A percentile compares a stretch with the other conserved stretches of the same genome.
Conservation (phyloP, 202 grass and related monocot species). For the Alloteropsis angusta region DNA sequence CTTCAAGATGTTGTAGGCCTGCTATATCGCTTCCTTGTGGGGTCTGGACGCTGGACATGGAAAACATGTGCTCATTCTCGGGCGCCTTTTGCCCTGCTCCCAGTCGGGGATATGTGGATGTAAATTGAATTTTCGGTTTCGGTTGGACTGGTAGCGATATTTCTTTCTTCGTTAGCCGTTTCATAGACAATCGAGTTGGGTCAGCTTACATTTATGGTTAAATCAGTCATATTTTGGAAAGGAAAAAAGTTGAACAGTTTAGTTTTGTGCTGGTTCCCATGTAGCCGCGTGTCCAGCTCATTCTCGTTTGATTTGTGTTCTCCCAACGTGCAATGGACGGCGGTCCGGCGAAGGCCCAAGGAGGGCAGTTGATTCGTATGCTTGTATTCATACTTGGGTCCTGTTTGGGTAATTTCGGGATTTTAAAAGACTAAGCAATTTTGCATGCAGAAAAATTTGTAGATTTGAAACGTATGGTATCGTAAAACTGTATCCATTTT, state of each 20-base stretch:
- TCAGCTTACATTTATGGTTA: not conserved
- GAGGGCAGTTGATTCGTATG: too few species aligned
- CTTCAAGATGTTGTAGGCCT: not conserved
- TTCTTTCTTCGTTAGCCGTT: not conserved
- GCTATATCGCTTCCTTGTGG: not conserved
- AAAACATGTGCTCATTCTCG: not conserved
- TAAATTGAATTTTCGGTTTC: not conserved
- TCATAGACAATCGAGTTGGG: not conserved
- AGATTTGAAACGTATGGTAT: too few species aligned
- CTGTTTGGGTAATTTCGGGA: too few species aligned
- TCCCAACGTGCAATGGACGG: not conserved
- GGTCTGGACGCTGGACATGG: not conserved
- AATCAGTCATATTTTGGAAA: not conserved
- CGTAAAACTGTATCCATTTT: too few species aligned
- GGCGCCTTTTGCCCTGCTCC: not conserved
- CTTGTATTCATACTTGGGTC: too few species aligned
- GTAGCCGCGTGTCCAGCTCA: too few species aligned
- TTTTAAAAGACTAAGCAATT: too few species aligned
- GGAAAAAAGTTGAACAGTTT: not conserved
- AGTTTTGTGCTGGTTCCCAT: not conserved
- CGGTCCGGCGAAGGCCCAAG: not conserved
- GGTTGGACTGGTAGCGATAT: not conserved
- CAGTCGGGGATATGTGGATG: not conserved
- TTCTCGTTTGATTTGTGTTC: too few species aligned
- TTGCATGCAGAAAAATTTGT: too few species aligned